Conservation (phyloP, 108 stramenopile species). For the Pseudonitzschia multiseries region DNA sequence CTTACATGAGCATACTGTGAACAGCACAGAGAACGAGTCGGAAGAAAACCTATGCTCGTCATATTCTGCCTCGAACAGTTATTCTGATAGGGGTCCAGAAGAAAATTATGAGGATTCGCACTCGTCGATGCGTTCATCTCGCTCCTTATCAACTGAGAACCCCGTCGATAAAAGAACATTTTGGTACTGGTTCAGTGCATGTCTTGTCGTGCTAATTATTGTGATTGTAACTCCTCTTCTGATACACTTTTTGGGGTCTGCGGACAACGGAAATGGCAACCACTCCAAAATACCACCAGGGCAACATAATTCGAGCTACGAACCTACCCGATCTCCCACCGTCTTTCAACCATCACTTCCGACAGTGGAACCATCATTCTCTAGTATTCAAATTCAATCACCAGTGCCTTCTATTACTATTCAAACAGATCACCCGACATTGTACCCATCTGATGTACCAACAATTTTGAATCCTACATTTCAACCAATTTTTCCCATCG, state of each 20-base stretch:
- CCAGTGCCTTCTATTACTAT: neutral
- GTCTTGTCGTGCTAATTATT: neutral
- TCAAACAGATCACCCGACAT: neutral
- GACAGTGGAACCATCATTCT: neutral
- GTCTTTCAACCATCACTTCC: neutral
- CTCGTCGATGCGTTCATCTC: neutral
- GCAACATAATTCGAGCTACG: neutral
- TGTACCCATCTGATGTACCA: neutral
- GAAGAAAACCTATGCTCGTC: neutral
- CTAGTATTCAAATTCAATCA: neutral
- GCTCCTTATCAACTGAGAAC: neutral
- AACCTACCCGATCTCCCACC: neutral
- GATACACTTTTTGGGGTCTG: constrained; percentile 4
- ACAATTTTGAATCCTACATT: constrained; percentile 1
- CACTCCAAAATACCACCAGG: neutral
- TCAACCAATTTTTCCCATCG: neutral
- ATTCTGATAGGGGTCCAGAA: neutral
- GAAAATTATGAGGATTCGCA: neutral
- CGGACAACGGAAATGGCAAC: neutral
- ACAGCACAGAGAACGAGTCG: neutral
- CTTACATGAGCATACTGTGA: neutral
- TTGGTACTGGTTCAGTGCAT: neutral
- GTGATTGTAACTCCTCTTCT: neutral
- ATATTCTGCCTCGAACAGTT: neutral
- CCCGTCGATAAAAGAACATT: neutral